phyloP scores from a whole-genome alignment of 2,329 filamentous ascomycete genomes.

The Fusarium decemcellulare region DNA sequence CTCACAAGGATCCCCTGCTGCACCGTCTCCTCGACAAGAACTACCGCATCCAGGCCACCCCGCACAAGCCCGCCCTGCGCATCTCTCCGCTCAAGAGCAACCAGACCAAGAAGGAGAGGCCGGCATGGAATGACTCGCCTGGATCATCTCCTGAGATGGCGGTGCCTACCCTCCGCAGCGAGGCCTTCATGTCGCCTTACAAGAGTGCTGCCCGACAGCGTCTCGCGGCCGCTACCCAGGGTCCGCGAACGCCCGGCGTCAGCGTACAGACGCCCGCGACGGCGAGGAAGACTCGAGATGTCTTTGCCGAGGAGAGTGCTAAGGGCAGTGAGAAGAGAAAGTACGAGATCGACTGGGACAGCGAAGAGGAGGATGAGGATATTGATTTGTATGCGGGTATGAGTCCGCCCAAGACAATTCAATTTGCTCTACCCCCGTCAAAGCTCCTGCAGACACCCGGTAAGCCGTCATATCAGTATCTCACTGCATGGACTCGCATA shows the following conservation, averaged over 20 bases:
- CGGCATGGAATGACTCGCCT: conserved; percentile 69
- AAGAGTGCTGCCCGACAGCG: conserved; percentile 61
- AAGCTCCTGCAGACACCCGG: conserved; percentile 85
- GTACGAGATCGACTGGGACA: conserved; percentile 80
- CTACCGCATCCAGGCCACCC: conserved; percentile 93
- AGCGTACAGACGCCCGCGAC: conserved; percentile 84
- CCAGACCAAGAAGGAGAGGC: conserved; percentile 52
- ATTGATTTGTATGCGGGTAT: conserved; percentile 76
- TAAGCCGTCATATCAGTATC: conserved; percentile 54
- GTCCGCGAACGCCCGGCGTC: conserved; percentile 82
- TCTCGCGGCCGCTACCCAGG: conserved; percentile 58
- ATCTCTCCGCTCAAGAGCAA: conserved; percentile 62
- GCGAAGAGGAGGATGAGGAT: conserved; percentile 78
- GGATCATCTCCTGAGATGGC: conserved; percentile 84
- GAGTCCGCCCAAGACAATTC: conserved; percentile 94
- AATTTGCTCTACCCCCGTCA: conserved; percentile 84
- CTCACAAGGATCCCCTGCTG: conserved; percentile 80
- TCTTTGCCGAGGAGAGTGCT: conserved; percentile 55
- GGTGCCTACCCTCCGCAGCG: conserved; percentile 85
- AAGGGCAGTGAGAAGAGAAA: conserved; percentile 50
- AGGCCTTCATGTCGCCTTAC: conserved; percentile 86
- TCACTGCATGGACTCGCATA: background rate
- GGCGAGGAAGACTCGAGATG: conserved; percentile 64
- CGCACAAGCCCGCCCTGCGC: conserved; percentile 70
- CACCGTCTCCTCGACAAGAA: conserved; percentile 96